Evolutionary conservation across 495 filamentous ascomycete genomes (phyloP), one percentile per base, ranked within the genome.

Genomic region (Podospora fimiseda): DNA sequence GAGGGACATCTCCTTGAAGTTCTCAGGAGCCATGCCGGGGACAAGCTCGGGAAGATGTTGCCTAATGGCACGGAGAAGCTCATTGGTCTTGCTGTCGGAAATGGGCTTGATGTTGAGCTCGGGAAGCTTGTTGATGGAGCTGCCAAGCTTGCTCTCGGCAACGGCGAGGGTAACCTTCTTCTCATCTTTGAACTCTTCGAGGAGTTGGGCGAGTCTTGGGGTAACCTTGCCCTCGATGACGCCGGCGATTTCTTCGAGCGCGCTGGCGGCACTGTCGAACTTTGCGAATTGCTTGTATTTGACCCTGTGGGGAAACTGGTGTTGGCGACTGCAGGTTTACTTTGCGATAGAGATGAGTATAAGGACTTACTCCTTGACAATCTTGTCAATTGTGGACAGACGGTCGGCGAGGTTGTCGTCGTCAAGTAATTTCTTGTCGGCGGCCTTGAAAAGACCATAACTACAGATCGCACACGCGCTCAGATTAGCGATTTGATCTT

Each of bases 221-320:
- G 93, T 91, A 48, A 99, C 89, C 74, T 96, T 96, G 61, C 90
- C 89, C 64, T 96, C 91, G 43, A 88, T 85, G 20, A 99, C 65
- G 19, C 90, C 80, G 22, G 90, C 80, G 56, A 88, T 85, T 78
- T 99, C 93, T 64, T 93, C 86, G 37, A 97, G 73, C 47, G 94
- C 93, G 49, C 73, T 77, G 19, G 86, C 85, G 50, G 93, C 89
- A 66, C 87, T 95, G 61, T 95, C 89, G 71, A 96, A 99, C 76
- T 96, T 96, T 68, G 85, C 78, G 72, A 99, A 97, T 67, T 89
- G 84, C 81, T 96, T 97, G 67, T 96, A 76, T 70, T 95, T 96
- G 64, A 99, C 67, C 68, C 90, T 95, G 62, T 40, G 57, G 42
- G 53, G 41, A 4, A 14, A 24, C 59, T 61, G 41, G 55, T 53